Conservation (phyloP, 495 filamentous ascomycete species). For the Hypoxylon fragiforme region DNA sequence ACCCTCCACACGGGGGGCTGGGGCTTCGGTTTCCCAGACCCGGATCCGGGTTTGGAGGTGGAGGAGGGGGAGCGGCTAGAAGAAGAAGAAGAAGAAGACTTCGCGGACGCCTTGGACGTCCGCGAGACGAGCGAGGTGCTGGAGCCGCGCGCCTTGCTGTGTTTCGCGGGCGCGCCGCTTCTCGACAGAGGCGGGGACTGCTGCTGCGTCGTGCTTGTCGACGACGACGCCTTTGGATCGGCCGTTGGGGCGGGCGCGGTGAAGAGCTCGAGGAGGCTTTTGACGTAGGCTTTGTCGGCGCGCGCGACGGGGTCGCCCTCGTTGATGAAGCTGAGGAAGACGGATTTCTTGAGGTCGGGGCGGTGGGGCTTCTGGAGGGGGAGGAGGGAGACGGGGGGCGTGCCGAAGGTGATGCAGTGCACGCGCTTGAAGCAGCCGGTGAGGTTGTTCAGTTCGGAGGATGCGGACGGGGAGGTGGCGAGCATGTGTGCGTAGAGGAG, state of each 20-base stretch:
- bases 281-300: slow-evolving; percentile 74
- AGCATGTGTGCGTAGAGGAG: slow-evolving; percentile 82
- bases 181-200: slow-evolving; percentile 12
- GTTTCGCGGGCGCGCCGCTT: slow-evolving; percentile 10
- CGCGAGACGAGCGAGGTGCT: slow-evolving; percentile 37
- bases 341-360: slow-evolving; percentile 57
- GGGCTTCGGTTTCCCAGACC: slow-evolving; percentile 22
- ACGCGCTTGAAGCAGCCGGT: slow-evolving; percentile 71
- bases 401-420: slow-evolving; percentile 82
- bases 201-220: too few species aligned
- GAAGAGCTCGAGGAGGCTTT: slow-evolving; percentile 71
- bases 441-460: slow-evolving; percentile 67
- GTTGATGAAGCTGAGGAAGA: slow-evolving; percentile 79
- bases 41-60: slow-evolving; percentile 28
- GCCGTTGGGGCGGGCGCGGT: slow-evolving; percentile 59
- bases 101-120: slow-evolving; percentile 26
- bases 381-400: slow-evolving; percentile 72
- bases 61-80: slow-evolving; percentile 17
- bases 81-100: slow-evolving; percentile 18
- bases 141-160: slow-evolving; percentile 22
- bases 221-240: slow-evolving; percentile 8
- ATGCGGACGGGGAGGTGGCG: slow-evolving; percentile 52
- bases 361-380: slow-evolving; percentile 62
- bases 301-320: slow-evolving; percentile 81
- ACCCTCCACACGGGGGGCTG: slow-evolving; percentile 59